Evolutionary conservation across 805 yeast species (phyloP), one percentile per base, ranked within the genome.

Genomic region (Alloascoidea hylecoeti): DNA sequence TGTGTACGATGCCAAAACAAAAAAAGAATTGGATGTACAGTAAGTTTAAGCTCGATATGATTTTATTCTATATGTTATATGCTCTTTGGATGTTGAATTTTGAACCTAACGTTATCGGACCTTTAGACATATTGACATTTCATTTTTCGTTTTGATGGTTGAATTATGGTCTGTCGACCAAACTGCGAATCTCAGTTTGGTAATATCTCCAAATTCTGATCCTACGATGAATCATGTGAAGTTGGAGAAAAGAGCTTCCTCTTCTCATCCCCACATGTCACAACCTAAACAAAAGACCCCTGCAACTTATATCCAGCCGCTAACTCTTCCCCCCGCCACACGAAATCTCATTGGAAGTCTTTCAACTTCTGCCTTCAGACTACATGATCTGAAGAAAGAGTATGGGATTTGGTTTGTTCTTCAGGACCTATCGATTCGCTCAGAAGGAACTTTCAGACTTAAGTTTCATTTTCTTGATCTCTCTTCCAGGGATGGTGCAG

Each of bases 381-480:
- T 63, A 6, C 49, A 52, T 34, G 66, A 61, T 41, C 58, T 59
- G 9, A 43, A 51, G 1, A 53, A 56, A 18, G 45, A 49, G 3
- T 46, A 49, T 15, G 66, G 68, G 1, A 56, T 63, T 15, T 63
- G 68, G 68, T 63, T 63, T 42, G 56, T 63, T 4, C 42, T 62
- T 35, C 63, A 61, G 28, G 68, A 63, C 40, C 46, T 63, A 16
- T 59, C 65, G 4, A 60, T 63, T 4, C 52, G 68, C 17, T 58
- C 60, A 9, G 68, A 63, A 42, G 68, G 68, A 18, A 58, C 57
- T 16, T 63, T 57, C 52, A 60, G 49, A 39, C 51, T 63, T 30
- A 59, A 55, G 45, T 53, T 60, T 35, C 49, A 53, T 5, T 55
- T 63, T 39, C 56, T 58, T 18, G 56, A 63, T 38, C 46, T 63